Base-by-base conservation (phyloP, 495 filamentous ascomycete species). In the Hypoxylon subgilvum region DNA sequence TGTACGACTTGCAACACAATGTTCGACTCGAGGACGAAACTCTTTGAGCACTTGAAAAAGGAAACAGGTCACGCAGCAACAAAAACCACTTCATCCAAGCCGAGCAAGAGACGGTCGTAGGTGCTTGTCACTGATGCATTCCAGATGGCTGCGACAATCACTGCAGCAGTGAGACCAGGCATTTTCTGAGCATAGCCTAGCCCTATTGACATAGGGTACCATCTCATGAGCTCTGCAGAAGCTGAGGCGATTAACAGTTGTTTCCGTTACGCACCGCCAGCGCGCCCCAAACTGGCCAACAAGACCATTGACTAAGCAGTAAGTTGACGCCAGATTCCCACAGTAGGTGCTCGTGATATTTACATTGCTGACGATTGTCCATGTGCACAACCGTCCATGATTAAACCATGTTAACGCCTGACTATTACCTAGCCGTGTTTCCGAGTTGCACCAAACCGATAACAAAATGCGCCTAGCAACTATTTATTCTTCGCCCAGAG, bases 11-110 rank as follows among this genome's bases (percentile, higher is more conserved):
- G 91, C 69, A 74, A 81, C 32, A 75, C 75, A 10, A 67, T 55
- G 0, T 94, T 93, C 61, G 52, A 82, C 0, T 88, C 86, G 4
- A 88, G 84, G 60, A 88, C 81, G 14, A 84, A 84, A 55, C 72
- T 96, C 21, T 91, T 91, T 63, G 76, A 81, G 57, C 91, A 95
- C 74, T 76, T 96, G 28, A 84, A n/a, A n/a, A n/a, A 84, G 67
- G 80, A 87, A 14, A 71, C 74, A 5, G 71, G 68, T 5, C 88
- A 92, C 69, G 84, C 84, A 12, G 80, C 81, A 52, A 76, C 76
- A 6, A 66, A 77, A 19, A 10, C 66, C 10, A 66, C 55, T n/a
- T 14, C 56, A n/a, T 61, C 59, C 34, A 66, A 61, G 19, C 48
- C 67, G 13, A 69, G 69, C 14, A 72, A 69, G 41, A 79, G 74